Conservation (phyloP, 805 yeast genomes). For the Saccharomycopsis olivae region DNA sequence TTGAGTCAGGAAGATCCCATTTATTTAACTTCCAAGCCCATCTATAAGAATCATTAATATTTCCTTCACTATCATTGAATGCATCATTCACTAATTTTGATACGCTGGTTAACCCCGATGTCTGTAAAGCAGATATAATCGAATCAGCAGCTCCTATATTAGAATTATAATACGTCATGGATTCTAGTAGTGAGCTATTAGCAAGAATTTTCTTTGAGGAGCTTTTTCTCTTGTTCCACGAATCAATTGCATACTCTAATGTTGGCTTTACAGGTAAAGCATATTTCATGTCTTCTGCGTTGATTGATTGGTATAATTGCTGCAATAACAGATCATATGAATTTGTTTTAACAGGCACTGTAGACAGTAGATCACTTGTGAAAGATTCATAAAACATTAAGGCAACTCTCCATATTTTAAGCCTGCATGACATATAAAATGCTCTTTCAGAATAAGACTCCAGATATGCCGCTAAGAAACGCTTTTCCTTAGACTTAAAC, state of each 20-base stretch:
- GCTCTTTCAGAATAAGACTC: constrained; percentile 24
- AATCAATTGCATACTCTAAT: constrained; percentile 38
- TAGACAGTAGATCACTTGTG: no score
- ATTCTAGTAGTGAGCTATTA: constrained; percentile 47
- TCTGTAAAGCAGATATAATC: constrained; percentile 30
- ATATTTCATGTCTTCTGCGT: constrained; percentile 50
- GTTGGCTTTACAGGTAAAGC: constrained; percentile 56
- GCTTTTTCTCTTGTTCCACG: constrained; percentile 27
- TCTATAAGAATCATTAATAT: constrained; percentile 29
- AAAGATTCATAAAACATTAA: constrained; percentile 35
- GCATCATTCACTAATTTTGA: constrained; percentile 34
- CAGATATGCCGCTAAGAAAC: constrained; percentile 25
- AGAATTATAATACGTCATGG: no score
- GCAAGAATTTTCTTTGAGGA: constrained; percentile 38
- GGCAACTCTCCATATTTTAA: constrained; percentile 31
- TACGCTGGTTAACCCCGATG: constrained; percentile 48
- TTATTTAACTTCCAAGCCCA: constrained; percentile 69
- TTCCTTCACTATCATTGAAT: background rate
- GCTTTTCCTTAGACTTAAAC: constrained; percentile 22
- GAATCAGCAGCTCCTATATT: constrained; percentile 8
- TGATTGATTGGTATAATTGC: constrained; percentile 46
- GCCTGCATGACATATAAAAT: constrained; percentile 26
- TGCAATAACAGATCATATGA: no score
- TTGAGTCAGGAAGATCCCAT: constrained; percentile 57
- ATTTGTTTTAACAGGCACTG: no score